Base-by-base conservation (phyloP, 768 basidiomycete species). In the Boletus huronensis region DNA sequence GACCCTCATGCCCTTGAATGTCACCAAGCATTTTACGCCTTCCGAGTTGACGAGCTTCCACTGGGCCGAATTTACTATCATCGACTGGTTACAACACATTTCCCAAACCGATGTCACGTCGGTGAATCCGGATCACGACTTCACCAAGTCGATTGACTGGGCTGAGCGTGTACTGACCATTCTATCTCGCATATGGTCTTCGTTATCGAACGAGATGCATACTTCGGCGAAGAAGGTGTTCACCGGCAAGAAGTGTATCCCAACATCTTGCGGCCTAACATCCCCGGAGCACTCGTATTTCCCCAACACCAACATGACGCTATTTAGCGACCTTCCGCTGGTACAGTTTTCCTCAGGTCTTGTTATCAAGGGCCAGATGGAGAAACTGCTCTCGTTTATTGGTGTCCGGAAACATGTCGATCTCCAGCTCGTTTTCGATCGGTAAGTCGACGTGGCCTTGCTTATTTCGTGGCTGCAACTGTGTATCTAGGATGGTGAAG, bases 331-430 rank as follows among this genome's bases (percentile, higher is more conserved):
- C 67, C 76, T 96, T 26, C 85, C 95, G 0, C 80, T 92, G 40
- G 84, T 94, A 6, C 79, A 74, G 2, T 73, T 97, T 42, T 80
- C 90, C 1, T 89, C 86, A 6, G 83, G 82, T 2, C 62, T 73
- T 2, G 50, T 67, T 0, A 74, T 94, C 59, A 93, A 89, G 66
- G 87, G 85, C 1, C 70, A 76, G 5, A 66, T 92, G 59, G 93
- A 95, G 65, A 86, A 82, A 58, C 68, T 92, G 3, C 70, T 93
- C 6, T 74, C 81, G 28, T 80, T 79, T 2, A 72, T 98, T 0
- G 96, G 93, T 11, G 91, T 98, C 11, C 82, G 93, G 17, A 91
- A 85, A 66, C 93, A 95, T 58, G 93, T 98, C 7, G 90, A 98
- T 55, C 77, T 98, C 2, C 94, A 98, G 68, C 75, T 97, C 3